These are phyloP conservation scores for Colletotrichum lindemuthianum DNA, from an alignment of 2,329 filamentous ascomycete genomes.

Conservation along the genomic window DNA sequence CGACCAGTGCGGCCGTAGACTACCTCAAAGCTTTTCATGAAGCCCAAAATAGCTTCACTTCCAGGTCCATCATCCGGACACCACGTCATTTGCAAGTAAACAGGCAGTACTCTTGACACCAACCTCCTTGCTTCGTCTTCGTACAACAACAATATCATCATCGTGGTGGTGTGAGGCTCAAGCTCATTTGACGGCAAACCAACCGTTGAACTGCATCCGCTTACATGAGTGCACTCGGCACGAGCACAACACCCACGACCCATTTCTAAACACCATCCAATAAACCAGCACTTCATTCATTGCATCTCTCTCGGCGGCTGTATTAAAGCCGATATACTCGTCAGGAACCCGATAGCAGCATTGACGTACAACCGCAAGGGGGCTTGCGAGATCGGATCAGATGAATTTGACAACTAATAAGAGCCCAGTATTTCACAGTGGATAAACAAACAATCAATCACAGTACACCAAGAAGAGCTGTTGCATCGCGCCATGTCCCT, in stretches of 20 bases:
- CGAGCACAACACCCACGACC: not conserved
- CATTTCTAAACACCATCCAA: slow-evolving; percentile 2
- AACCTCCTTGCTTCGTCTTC: not conserved
- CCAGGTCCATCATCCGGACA: too few species aligned
- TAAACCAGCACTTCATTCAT: not conserved
- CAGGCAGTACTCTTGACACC: too few species aligned
- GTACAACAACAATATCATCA: not conserved
- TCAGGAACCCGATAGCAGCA: slow-evolving; percentile 11
- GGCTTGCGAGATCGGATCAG: not conserved
- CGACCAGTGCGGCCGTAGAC: too few species aligned
- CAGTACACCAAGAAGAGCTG: too few species aligned
- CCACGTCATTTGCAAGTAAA: too few species aligned
- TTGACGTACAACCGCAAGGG: not conserved
- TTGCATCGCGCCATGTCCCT: slow-evolving; percentile 2
- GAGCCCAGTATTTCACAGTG: not conserved
- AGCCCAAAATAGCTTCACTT: too few species aligned
- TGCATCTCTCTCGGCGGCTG: not conserved
- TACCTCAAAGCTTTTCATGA: too few species aligned
- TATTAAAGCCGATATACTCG: not conserved
- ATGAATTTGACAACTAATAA: slow-evolving; percentile 10
- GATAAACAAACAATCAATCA: too few species aligned
- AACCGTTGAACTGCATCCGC: not conserved
- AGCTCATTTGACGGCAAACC: slow-evolving; percentile 14
- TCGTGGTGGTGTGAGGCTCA: slow-evolving; percentile 5
- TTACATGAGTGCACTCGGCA: not conserved